Evolutionary conservation across 2,329 filamentous ascomycete species (phyloP).

Genomic region (Hirsutella minnesotensis): DNA sequence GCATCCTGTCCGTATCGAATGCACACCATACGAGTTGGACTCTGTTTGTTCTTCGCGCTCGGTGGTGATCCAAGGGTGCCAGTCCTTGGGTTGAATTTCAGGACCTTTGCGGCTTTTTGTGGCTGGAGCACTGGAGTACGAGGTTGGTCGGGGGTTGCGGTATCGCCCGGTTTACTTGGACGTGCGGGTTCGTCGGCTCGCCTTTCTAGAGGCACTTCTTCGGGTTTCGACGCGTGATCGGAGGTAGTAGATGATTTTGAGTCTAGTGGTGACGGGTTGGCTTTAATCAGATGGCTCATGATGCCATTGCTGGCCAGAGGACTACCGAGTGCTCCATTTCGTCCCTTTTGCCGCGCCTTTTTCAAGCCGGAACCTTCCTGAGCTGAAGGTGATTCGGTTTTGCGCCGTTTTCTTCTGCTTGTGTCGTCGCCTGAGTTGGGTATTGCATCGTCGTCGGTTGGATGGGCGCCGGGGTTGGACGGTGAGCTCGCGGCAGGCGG

Average conservation of each 20-base stretch:
- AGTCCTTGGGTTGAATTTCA: slow-evolving; percentile 47
- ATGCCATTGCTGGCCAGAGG: slow-evolving; percentile 5
- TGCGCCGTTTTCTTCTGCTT: slow-evolving; percentile 30
- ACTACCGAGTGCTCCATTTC: slow-evolving; percentile 6
- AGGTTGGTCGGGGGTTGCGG: no score
- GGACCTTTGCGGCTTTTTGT: slow-evolving; percentile 28
- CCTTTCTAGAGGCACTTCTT: no score
- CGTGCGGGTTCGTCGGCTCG: no score
- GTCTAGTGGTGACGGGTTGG: not conserved
- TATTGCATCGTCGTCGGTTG: slow-evolving; percentile 1
- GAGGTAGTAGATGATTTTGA: not conserved
- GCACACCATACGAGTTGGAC: slow-evolving; percentile 32
- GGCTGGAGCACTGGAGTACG: not conserved
- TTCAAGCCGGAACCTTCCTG: slow-evolving; percentile 13
- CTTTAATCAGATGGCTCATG: slow-evolving; percentile 6
- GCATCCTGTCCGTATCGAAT: slow-evolving; percentile 48
- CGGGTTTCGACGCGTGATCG: not conserved
- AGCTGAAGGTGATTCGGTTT: slow-evolving; percentile 18
- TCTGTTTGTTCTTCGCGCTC: slow-evolving; percentile 30
- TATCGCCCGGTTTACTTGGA: no score
- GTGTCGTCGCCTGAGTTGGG: slow-evolving; percentile 18
- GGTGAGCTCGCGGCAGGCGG: slow-evolving; percentile 2
- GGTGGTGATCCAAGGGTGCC: slow-evolving; percentile 53
- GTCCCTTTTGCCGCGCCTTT: slow-evolving; percentile 14
- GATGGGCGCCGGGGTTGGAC: not conserved